These are phyloP conservation scores for Blastomyces silverae DNA, from an alignment of 2,329 filamentous ascomycete genomes.

Conservation along the genomic window DNA sequence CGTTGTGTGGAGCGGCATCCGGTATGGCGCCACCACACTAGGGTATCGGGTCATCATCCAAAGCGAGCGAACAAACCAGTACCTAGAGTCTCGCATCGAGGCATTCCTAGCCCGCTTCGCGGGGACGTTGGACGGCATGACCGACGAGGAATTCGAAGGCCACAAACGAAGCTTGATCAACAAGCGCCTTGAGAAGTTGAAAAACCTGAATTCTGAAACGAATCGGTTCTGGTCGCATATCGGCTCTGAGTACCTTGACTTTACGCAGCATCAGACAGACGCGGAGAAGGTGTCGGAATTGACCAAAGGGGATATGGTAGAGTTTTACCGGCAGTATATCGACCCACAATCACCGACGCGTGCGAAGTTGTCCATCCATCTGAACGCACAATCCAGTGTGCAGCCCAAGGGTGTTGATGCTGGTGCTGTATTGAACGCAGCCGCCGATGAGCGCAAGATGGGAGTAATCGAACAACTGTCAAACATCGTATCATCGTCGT, in stretches of 20 bases:
- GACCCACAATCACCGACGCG: conserved; percentile 64
- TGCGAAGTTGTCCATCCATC: conserved; percentile 77
- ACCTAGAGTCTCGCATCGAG: conserved; percentile 82
- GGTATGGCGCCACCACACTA: conserved; percentile 66
- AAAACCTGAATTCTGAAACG: conserved; percentile 83
- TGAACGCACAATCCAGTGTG: conserved; percentile 63
- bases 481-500: conserved; percentile 45
- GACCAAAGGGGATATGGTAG: conserved; percentile 70
- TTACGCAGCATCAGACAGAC: conserved; percentile 72
- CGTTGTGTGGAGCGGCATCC: conserved; percentile 78
- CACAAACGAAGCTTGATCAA: conserved; percentile 87
- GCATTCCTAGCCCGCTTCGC: conserved; percentile 67
- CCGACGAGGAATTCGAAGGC: conserved; percentile 73
- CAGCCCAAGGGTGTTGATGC: conserved; percentile 31
- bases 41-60: conserved; percentile 89
- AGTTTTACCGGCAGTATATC: conserved; percentile 72
- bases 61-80: conserved; percentile 76
- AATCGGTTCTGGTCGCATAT: conserved; percentile 80
- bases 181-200: conserved; percentile 80
- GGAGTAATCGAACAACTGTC: conserved; percentile 40
- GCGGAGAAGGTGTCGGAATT: conserved; percentile 65
- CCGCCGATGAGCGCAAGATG: conserved; percentile 23
- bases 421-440: not conserved
- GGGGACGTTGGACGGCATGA: conserved; percentile 65
- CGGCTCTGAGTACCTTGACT: conserved; percentile 79